Evolutionary conservation across 1,284 basidiomycete species (phyloP), one percentile per base, ranked within the genome.

Genomic region (Puccinia coronata): DNA sequence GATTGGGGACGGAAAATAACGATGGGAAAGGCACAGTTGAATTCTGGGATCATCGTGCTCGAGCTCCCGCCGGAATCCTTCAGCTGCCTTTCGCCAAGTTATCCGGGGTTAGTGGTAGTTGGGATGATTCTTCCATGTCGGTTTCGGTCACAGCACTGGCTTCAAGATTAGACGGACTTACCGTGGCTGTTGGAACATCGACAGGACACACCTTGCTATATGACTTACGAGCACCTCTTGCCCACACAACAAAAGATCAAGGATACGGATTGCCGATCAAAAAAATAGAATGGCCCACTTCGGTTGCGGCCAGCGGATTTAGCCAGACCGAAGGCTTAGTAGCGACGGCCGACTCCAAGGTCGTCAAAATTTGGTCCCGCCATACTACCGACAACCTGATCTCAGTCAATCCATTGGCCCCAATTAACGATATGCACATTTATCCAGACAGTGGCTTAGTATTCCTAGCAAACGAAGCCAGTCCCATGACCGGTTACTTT

Each of bases 181-280:
- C 94, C 41, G 91, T 98, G 83, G 97, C 96, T 0, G 89, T 98
- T 49, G 97, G 97, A 18, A 98, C 96, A 0, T 94, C 92, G 9
- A 93, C 94, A 0, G 97, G 97, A 0, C 95, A 98, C 85, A 95
- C 95, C 0, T 88, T 99, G 9, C 88, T 99, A 8, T 99, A 98
- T 86, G 97, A 99, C 85, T 90, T 99, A 82, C 92, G 97, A 71
- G 92, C 93, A 39, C 89, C 92, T 6, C 89, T 89, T 34, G 92
- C 94, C 12, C 95, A 93, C 84, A 93, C 93, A 2, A 87, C 91
- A 82, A 99, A 99, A 86, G 97, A 99, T 86, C 96, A 99, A 87
- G 97, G 97, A 0, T 99, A 99, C 84, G 95, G 96, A 1, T 87
- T 99, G 59, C 92, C 96, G 0, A 90, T 99, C 70, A 93, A 93